Conservation (phyloP, 73 alveolate species). For the Durusdinium trenchii region DNA sequence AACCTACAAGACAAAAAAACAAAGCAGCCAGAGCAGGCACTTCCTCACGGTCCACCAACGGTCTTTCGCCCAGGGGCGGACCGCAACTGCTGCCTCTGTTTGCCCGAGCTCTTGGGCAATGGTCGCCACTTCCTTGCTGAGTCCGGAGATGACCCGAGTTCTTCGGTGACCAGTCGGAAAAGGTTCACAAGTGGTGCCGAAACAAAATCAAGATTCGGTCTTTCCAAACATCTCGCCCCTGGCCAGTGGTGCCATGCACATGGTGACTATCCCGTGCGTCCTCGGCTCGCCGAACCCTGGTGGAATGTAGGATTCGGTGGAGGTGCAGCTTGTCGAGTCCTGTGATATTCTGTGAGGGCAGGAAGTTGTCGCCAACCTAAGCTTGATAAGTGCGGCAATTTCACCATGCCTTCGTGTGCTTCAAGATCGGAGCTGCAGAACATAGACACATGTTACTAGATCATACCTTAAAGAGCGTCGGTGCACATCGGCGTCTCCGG, state of each 20-base stretch:
- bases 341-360: constrained; percentile 51
- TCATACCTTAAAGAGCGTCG: too few species aligned
- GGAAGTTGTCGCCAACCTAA: constrained; percentile 79
- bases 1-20: not conserved
- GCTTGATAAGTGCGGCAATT: not conserved
- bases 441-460: too few species aligned
- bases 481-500: not conserved
- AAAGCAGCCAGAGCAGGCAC: not conserved
- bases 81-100: constrained; percentile 65
- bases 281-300: not conserved
- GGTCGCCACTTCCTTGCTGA: constrained; percentile 58
- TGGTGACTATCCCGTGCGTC: constrained; percentile 57
- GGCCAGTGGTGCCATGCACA: constrained; percentile 88
- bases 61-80: constrained; percentile 29
- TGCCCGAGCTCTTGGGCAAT: constrained; percentile 38
- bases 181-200: too few species aligned
- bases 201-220: constrained; percentile 22
- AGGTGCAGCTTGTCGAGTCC: constrained; percentile 25
- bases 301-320: not conserved
- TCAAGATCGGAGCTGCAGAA: too few species aligned
- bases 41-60: not conserved
- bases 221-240: constrained; percentile 75
- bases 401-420: not conserved
- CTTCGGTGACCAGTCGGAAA: not conserved
- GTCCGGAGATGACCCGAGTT: not conserved